These are phyloP conservation scores for Filobasidium floriforme DNA, from an alignment of 768 basidiomycete species.

Conservation along the genomic window DNA sequence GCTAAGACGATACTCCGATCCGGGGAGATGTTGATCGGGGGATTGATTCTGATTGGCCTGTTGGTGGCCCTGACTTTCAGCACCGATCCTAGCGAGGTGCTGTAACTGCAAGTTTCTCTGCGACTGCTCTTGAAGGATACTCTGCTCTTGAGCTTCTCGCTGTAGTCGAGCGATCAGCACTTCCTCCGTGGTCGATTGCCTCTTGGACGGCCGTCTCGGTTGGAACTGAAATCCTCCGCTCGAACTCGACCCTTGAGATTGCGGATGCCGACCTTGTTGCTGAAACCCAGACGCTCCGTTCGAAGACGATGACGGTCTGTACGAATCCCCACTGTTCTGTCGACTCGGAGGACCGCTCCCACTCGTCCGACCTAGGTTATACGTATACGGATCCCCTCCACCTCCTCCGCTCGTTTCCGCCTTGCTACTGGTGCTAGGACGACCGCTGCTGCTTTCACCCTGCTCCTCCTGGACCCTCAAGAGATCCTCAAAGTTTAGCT, in stretches of 20 bases:
- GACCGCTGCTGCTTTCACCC: neutral
- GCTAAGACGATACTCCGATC: neutral
- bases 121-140: neutral
- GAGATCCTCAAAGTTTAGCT: constrained; percentile 5
- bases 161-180: neutral
- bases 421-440: neutral
- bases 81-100: neutral
- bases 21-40: neutral
- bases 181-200: neutral
- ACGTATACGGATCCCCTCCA: neutral
- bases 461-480: constrained; percentile 1
- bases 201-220: neutral
- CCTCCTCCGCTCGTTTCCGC: neutral
- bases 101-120: neutral
- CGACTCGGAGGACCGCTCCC: neutral
- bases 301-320: no score
- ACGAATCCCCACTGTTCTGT: neutral
- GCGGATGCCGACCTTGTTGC: neutral
- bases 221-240: neutral
- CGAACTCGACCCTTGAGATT: neutral
- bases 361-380: neutral
- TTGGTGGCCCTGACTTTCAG: neutral
- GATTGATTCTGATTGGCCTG: neutral
- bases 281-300: neutral
- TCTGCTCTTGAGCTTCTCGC: neutral